Percentiles rank a stretch among this genome's conserved stretches.
Conservation (phyloP, 306 rosid genomes). For the Hippophae tibetana region DNA sequence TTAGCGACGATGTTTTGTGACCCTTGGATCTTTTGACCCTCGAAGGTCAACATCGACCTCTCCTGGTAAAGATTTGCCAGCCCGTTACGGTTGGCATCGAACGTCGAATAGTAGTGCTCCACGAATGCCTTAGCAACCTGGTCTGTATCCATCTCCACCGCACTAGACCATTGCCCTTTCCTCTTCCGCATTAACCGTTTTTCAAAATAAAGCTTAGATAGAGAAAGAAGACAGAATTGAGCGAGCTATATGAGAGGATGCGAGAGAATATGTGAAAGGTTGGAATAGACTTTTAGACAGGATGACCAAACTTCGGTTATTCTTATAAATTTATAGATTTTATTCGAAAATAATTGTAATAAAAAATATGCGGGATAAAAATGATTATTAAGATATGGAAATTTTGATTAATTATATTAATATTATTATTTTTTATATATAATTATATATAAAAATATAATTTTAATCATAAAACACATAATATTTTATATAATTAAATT, state of each 20-base stretch:
- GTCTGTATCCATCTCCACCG: constrained; percentile 73
- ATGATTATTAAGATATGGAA: too few species aligned
- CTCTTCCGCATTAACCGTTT: background rate
- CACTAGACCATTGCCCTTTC: constrained; percentile 4
- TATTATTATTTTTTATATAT: too few species aligned
- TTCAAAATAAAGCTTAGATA: constrained; percentile 13
- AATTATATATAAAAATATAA: too few species aligned
- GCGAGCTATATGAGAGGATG: background rate
- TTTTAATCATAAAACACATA: too few species aligned
- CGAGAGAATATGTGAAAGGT: background rate
- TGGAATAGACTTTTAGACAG: too few species aligned
- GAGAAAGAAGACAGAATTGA: background rate
- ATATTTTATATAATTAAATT: too few species aligned
- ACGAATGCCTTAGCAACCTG: constrained; percentile 75
- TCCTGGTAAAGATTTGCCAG: constrained; percentile 61
- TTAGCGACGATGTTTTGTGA: constrained; percentile 61
- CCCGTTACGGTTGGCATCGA: constrained; percentile 50
- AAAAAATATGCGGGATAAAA: too few species aligned
- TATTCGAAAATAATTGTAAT: too few species aligned
- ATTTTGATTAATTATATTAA: too few species aligned
- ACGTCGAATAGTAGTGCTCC: constrained; percentile 70
- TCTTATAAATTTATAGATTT: too few species aligned
- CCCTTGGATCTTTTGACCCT: constrained; percentile 88
- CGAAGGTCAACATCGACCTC: constrained; percentile 78
- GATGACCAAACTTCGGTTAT: too few species aligned